A percentile compares a stretch with the other conserved stretches of the same genome.
Conservation (phyloP, 352 stramenopile genomes). For the Globisporangium solare region DNA sequence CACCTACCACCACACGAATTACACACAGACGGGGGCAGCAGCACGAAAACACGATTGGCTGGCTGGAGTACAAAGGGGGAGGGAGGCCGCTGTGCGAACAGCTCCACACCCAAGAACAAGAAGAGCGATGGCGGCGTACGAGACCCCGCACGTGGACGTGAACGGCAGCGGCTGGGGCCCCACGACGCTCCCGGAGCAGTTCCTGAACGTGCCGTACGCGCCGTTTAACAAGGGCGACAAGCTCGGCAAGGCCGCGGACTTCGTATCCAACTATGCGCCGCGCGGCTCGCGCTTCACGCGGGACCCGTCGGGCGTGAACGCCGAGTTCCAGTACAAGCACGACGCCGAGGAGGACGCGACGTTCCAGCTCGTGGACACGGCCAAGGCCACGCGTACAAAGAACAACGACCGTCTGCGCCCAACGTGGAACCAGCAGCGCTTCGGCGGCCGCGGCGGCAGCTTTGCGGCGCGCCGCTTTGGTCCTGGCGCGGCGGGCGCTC, state of each 20-base stretch:
- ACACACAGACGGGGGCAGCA: background rate
- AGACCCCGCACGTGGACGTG: constrained; percentile 73
- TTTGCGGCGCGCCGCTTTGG: constrained; percentile 24
- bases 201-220: constrained; percentile 92
- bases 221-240: constrained; percentile 96
- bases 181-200: constrained; percentile 84
- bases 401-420: constrained; percentile 74
- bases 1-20: too few species aligned
- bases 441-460: constrained; percentile 51
- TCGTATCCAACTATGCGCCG: constrained; percentile 76
- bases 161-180: constrained; percentile 84
- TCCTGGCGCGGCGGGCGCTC: constrained; percentile 15
- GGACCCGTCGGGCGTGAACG: constrained; percentile 83
- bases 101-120: constrained; percentile 1
- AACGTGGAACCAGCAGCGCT: constrained; percentile 86
- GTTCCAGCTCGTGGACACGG: constrained; percentile 94
- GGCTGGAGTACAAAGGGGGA: background rate
- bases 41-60: constrained; percentile 1
- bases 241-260: constrained; percentile 92
- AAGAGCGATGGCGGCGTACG: constrained; percentile 61
- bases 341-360: constrained; percentile 87
- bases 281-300: constrained; percentile 48
- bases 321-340: constrained; percentile 94
- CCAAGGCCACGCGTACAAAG: constrained; percentile 78
- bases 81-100: background rate